Evolutionary conservation across 352 stramenopile genomes (phyloP), one percentile per base, ranked within the genome.

Genomic region (Albugo laibachii): DNA sequence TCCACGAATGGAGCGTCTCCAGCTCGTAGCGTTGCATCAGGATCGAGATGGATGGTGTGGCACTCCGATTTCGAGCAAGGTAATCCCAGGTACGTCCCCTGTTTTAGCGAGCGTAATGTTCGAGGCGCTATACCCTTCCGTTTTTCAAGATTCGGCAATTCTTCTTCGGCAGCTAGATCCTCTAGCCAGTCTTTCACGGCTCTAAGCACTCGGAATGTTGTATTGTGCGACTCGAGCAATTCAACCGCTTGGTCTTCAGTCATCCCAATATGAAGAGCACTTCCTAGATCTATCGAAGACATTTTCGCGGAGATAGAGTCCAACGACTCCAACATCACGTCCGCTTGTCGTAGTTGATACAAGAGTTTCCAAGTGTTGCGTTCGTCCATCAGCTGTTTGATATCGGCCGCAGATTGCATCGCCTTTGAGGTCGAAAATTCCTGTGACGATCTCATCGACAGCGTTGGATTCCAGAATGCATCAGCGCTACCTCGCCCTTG

Each of bases 311-410:
- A 31, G 24, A 31, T 31, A 10, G 24, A 31, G 8, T 31, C 14
- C 14, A 36, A 10, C 34, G n/a, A 21, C 57, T 49, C 43, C 8
- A 56, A 48, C 6, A 63, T 48, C 37, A 59, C 55, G 13, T 41
- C 51, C 3, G 1, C 49, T 51, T 70, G 59, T 11, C 75, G 70
- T 31, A 91, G 55, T 42, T 86, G 72, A 47, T 76, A 80, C 21
- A 87, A 44, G 31, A 91, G 45, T 11, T 69, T 60, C 78, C 78
- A 91, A n/a, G 78, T 86, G 35, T 91, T 91, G 34, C 78, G 66
- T 35, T 91, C 78, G 46, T 91, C 68, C 0, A 65, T 55, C 2
- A 91, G 57, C 21, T 91, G 71, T 37, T 66, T 66, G 38, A 84
- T 66, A 11, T 75, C 55, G 4, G 57, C 56, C 18, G 66, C 35